phyloP scores from a whole-genome alignment of 1,284 basidiomycete genomes.

The Cryptococcus neoformans region DNA sequence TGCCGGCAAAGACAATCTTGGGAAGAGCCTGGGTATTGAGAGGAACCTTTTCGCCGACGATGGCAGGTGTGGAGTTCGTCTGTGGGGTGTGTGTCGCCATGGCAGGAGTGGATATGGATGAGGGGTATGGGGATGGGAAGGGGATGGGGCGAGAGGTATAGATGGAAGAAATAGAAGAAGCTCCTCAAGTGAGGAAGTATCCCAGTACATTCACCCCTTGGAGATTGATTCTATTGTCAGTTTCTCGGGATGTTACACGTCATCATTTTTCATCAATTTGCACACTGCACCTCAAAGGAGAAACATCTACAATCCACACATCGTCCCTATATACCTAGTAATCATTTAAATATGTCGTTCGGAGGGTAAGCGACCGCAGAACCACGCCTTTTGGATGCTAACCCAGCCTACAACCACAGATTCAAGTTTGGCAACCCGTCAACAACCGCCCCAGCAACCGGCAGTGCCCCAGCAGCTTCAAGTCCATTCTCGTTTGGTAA shows the following conservation, averaged over 20 bases:
- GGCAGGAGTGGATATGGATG: not conserved
- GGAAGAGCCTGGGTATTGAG: constrained; percentile 23
- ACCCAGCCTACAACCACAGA: constrained; percentile 1
- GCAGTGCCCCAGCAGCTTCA: constrained; percentile 16
- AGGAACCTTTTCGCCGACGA: constrained; percentile 16
- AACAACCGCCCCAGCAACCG: constrained; percentile 16
- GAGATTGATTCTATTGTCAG: too few relatives aligned
- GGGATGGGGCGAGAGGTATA: not conserved
- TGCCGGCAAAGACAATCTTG: constrained; percentile 37
- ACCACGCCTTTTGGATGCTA: not conserved
- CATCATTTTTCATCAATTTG: too few relatives aligned
- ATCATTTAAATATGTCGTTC: constrained; percentile 15
- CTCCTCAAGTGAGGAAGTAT: not conserved
- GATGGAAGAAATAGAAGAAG: not conserved
- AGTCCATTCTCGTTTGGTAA: constrained; percentile 32
- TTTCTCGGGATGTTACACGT: too few relatives aligned
- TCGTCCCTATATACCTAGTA: too few relatives aligned
- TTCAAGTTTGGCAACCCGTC: constrained; percentile 25
- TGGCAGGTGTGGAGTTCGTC: not conserved
- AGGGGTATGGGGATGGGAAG: not conserved
- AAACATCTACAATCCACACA: too few relatives aligned
- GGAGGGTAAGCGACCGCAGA: constrained; percentile 16
- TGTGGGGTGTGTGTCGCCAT: not conserved
- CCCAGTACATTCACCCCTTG: too few relatives aligned
- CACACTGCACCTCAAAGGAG: too few relatives aligned